A percentile compares a stretch with the other conserved stretches of the same genome.
phyloP scores from a whole-genome alignment of 495 filamentous ascomycete species.

The Aspergillus homomorphus region DNA sequence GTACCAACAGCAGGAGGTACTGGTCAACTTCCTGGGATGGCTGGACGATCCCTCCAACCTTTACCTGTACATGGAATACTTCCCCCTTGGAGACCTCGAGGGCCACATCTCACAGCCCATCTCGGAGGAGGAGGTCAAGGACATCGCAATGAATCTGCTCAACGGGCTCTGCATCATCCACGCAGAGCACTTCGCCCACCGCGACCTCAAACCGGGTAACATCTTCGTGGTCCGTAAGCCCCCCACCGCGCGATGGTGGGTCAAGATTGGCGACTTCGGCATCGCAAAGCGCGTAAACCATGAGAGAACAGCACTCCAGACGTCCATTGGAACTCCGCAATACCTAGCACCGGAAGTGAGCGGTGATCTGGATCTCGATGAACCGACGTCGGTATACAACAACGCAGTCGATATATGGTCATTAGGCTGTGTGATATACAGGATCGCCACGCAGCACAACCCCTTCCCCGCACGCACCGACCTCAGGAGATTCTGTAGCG shows the following conservation, averaged over 20 bases:
- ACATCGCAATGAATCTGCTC: neutral
- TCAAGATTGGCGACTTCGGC: constrained; percentile 3
- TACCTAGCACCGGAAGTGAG: neutral
- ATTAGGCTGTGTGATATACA: neutral
- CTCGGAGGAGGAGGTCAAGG: neutral
- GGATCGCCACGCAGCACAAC: neutral
- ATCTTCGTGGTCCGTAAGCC: neutral
- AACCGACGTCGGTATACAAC: neutral
- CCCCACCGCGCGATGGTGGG: neutral
- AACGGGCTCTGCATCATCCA: constrained; percentile 3
- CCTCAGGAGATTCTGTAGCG: neutral
- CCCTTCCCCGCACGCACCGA: neutral
- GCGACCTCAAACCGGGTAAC: neutral
- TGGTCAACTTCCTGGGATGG: constrained; percentile 1
- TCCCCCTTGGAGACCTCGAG: neutral
- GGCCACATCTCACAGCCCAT: neutral
- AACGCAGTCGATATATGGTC: constrained; percentile 3
- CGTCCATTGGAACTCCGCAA: neutral
- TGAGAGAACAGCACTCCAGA: neutral
- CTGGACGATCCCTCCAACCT: neutral
- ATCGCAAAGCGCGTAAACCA: neutral
- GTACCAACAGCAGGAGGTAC: constrained; percentile 4
- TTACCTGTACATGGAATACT: constrained; percentile 3
- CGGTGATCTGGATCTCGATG: neutral
- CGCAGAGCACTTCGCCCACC: neutral